These are phyloP conservation scores for Theobroma cacao DNA, from an alignment of 345 rosid genomes.

Conservation along the genomic window DNA sequence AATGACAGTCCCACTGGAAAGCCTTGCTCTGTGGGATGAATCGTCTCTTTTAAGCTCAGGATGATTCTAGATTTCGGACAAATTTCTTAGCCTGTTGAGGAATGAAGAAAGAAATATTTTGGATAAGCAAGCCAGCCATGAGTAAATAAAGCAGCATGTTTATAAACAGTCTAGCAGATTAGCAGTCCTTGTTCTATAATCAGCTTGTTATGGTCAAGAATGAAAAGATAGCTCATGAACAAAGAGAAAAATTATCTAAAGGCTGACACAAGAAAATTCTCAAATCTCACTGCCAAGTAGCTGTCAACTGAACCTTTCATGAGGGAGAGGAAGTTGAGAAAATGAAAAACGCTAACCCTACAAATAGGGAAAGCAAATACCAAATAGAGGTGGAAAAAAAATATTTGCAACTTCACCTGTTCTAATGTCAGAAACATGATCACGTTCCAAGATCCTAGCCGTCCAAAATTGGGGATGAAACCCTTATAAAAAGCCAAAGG, in stretches of 20 bases:
- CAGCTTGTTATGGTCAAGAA: neutral
- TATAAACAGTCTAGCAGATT: neutral
- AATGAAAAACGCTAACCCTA: neutral
- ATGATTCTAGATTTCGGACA: constrained; percentile 48
- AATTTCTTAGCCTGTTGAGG: constrained; percentile 57
- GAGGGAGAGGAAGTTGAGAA: neutral
- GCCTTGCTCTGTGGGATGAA: neutral
- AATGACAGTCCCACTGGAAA: constrained; percentile 10
- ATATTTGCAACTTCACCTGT: constrained; percentile 50
- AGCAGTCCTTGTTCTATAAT: neutral
- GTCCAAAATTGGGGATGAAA: constrained; percentile 88
- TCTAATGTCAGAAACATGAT: constrained; percentile 96
- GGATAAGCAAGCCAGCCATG: neutral
- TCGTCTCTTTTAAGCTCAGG: constrained; percentile 25
- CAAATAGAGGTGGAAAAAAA: neutral
- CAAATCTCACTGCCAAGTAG: neutral
- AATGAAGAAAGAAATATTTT: neutral
- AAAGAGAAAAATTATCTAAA: neutral
- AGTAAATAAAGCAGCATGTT: neutral
- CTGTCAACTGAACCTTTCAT: neutral
- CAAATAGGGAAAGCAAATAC: neutral
- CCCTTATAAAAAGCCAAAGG: constrained; percentile 89
- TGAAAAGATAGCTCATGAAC: neutral
- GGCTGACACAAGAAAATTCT: neutral
- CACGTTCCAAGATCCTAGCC: constrained; percentile 98